Conservation (phyloP, 1,139 yeast species). For the Oligophagozyma castellii region DNA sequence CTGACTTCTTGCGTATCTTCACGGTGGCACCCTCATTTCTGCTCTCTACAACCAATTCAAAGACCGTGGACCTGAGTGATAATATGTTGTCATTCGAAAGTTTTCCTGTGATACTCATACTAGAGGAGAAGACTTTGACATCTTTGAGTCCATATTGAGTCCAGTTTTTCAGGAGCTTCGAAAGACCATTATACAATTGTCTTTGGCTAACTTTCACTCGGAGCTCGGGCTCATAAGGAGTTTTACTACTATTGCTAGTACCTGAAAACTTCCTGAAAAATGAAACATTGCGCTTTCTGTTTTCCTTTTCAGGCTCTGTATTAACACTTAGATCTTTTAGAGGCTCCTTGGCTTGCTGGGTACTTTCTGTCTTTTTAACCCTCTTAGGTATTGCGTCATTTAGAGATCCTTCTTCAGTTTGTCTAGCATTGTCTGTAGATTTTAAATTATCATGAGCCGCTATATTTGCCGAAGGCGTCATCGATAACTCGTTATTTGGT, state of each 20-base stretch:
- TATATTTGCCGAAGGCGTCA: background rate
- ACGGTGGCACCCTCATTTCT: constrained; percentile 31
- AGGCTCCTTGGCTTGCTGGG: constrained; percentile 2
- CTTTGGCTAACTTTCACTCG: constrained; percentile 22
- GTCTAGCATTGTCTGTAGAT: background rate
- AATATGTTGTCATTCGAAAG: constrained; percentile 48
- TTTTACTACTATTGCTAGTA: constrained; percentile 25
- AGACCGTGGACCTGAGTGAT: constrained; percentile 50
- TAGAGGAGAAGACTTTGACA: constrained; percentile 34
- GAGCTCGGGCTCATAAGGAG: constrained; percentile 9
- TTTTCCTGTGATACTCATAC: constrained; percentile 40
- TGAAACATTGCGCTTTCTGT: constrained; percentile 13
- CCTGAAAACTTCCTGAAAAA: constrained; percentile 54
- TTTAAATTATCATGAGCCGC: background rate
- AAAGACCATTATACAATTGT: constrained; percentile 53
- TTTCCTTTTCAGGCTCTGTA: constrained; percentile 3
- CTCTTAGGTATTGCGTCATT: constrained; percentile 2
- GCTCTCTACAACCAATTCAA: constrained; percentile 30
- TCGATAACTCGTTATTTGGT: constrained; percentile 2
- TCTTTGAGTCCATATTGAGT: constrained; percentile 54
- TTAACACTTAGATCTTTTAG: constrained; percentile 2
- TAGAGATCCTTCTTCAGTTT: constrained; percentile 1
- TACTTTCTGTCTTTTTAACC: background rate
- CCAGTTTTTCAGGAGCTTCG: constrained; percentile 54
- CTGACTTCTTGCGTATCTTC: constrained; percentile 43